phyloP scores from a whole-genome alignment of 768 basidiomycete species.

The Pleurotus djamor region DNA sequence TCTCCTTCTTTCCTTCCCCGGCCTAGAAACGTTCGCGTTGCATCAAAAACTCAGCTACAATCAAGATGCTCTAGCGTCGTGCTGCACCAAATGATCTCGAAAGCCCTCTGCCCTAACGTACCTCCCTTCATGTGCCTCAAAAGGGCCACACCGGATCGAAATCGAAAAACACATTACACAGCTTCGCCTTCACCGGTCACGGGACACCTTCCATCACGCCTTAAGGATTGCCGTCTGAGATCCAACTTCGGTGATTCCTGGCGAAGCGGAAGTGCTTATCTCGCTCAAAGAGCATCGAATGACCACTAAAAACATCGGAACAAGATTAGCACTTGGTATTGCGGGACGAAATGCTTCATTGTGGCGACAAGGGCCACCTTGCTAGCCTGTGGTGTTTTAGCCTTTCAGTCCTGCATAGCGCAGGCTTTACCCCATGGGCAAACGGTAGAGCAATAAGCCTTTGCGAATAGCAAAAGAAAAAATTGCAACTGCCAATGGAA shows the following conservation, averaged over 20 bases:
- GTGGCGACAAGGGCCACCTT: conserved; percentile 6
- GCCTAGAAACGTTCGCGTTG: conserved; percentile 5
- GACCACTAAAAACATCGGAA: conserved; percentile 4
- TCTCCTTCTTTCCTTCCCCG: not conserved
- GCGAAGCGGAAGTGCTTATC: not conserved
- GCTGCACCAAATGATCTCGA: not conserved
- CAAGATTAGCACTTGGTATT: not conserved
- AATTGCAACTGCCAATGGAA: conserved; percentile 4
- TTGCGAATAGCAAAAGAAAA: not conserved
- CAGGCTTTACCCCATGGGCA: not conserved
- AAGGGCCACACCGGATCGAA: conserved; percentile 8
- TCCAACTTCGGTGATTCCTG: conserved; percentile 7
- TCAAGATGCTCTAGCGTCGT: not conserved
- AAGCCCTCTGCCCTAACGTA: conserved; percentile 7
- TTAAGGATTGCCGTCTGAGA: conserved; percentile 6
- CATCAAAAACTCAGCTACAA: conserved; percentile 5
- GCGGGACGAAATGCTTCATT: not conserved
- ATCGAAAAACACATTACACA: conserved; percentile 8
- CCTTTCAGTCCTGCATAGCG: not conserved
- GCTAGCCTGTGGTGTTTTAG: conserved; percentile 4
- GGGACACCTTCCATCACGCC: conserved; percentile 2
- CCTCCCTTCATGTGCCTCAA: conserved; percentile 8
- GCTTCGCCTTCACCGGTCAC: conserved; percentile 1
- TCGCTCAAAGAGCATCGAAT: not conserved
- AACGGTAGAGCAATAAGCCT: not conserved